phyloP scores from a whole-genome alignment of 2,329 filamentous ascomycete species.

The Karstenula rhodostoma region DNA sequence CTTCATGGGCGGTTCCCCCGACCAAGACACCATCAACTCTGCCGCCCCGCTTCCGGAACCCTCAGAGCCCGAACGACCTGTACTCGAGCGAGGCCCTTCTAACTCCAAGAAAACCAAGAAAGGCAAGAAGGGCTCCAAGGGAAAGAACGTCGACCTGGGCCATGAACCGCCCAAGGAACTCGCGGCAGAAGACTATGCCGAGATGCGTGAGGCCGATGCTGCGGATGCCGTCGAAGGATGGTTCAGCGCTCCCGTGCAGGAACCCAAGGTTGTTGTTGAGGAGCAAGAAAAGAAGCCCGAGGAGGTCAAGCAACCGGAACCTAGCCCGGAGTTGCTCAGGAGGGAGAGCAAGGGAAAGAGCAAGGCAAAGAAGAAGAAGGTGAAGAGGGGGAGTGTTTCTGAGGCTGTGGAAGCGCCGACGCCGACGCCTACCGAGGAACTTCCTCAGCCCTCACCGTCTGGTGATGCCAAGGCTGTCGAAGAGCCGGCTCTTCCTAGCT shows the following conservation, averaged over 20 bases:
- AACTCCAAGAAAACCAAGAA: conserved; percentile 44
- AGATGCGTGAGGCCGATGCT: conserved; percentile 33
- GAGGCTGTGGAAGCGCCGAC: conserved; percentile 20
- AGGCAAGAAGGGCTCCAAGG: conserved; percentile 41
- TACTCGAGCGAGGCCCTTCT: conserved; percentile 18
- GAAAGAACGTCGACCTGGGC: conserved; percentile 30
- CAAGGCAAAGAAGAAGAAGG: conserved; percentile 38
- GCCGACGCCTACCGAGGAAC: conserved; percentile 24
- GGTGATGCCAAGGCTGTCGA: conserved; percentile 13
- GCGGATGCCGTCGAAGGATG: conserved; percentile 37
- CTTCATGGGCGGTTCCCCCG: conserved; percentile 34
- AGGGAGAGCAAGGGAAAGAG: conserved; percentile 34
- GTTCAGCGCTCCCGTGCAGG: conserved; percentile 24
- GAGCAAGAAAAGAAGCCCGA: conserved; percentile 18
- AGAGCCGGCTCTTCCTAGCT: background rate
- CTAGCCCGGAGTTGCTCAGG: conserved; percentile 25
- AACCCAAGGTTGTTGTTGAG: conserved; percentile 20
- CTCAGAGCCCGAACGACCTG: conserved; percentile 18
- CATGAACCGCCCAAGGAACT: conserved; percentile 21
- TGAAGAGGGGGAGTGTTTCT: conserved; percentile 25
- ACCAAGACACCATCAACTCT: conserved; percentile 30
- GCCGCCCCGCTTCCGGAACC: conserved; percentile 12
- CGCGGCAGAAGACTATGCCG: conserved; percentile 31
- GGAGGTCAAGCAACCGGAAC: conserved; percentile 18
- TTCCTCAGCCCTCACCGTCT: conserved; percentile 6